Evolutionary conservation across 1,139 yeast genomes (phyloP).

Genomic region (Kodamaea anthophila): DNA sequence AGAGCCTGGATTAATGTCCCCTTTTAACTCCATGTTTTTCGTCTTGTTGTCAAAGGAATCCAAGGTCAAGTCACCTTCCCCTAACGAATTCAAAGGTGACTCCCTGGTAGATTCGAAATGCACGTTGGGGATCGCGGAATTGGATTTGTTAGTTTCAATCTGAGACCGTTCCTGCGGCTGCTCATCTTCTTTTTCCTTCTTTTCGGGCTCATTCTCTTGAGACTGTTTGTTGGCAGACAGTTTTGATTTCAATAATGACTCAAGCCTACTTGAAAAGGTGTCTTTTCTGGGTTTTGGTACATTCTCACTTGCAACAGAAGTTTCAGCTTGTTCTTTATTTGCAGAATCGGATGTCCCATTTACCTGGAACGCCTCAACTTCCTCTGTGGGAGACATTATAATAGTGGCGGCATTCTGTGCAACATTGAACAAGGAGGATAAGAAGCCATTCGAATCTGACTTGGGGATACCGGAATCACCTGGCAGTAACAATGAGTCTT

Average conservation of each 20-base stretch:
- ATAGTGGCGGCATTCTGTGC: slow-evolving; percentile 19
- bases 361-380: neutral
- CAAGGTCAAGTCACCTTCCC: slow-evolving; percentile 64
- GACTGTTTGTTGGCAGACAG: neutral
- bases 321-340: no score
- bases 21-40: slow-evolving; percentile 8
- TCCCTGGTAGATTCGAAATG: slow-evolving; percentile 57
- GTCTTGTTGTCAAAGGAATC: slow-evolving; percentile 39
- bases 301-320: no score
- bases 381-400: slow-evolving; percentile 1
- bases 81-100: slow-evolving; percentile 57
- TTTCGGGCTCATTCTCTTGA: neutral
- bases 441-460: slow-evolving; percentile 18
- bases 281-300: slow-evolving; percentile 8
- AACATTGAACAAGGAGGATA: slow-evolving; percentile 23
- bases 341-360: no score
- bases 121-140: slow-evolving; percentile 16
- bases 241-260: slow-evolving; percentile 15
- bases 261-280: slow-evolving; percentile 14
- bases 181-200: neutral
- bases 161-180: neutral
- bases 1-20: slow-evolving; percentile 8
- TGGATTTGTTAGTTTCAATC: neutral
- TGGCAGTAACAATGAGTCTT: neutral
- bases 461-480: slow-evolving; percentile 6